Evolutionary conservation across 345 rosid genomes (phyloP).

Genomic region (Salix brachista): DNA sequence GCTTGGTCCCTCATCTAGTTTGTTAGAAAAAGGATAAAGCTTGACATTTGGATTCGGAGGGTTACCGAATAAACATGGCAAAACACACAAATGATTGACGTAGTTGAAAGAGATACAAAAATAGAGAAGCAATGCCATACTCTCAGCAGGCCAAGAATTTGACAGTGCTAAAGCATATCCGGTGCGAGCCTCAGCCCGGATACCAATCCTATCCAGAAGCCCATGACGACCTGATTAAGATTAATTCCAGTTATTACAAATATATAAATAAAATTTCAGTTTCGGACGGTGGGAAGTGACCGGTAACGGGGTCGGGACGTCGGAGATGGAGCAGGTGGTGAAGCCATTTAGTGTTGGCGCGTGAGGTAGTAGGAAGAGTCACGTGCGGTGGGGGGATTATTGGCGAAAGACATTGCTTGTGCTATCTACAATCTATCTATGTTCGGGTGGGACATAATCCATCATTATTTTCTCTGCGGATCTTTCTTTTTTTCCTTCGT

Average conservation of each 20-base stretch:
- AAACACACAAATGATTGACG: neutral
- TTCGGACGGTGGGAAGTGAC: constrained; percentile 23
- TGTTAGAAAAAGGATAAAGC: neutral
- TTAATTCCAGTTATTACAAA: neutral
- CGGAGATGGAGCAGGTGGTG: constrained; percentile 8
- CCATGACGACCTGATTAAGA: constrained; percentile 66
- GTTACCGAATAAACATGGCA: neutral
- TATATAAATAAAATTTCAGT: neutral
- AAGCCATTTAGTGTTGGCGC: constrained; percentile 7
- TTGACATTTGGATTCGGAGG: neutral
- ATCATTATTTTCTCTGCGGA: no score
- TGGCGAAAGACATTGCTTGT: neutral
- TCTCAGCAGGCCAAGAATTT: constrained; percentile 75
- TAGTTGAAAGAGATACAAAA: neutral
- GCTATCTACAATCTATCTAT: neutral
- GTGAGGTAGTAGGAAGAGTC: constrained; percentile 12
- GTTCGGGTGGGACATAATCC: neutral
- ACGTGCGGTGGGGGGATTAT: constrained; percentile 18
- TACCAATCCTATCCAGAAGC: constrained; percentile 61
- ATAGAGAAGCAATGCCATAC: constrained; percentile 30
- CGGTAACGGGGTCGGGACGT: constrained; percentile 8
- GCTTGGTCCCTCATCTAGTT: neutral
- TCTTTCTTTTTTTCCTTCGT: neutral
- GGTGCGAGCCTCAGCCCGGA: constrained; percentile 66
- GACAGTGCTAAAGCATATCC: constrained; percentile 67